A percentile compares a stretch with the other conserved stretches of the same genome.
Evolutionary conservation across 2,329 filamentous ascomycete genomes (phyloP).

Genomic region (Plectosphaerella cucumerina): DNA sequence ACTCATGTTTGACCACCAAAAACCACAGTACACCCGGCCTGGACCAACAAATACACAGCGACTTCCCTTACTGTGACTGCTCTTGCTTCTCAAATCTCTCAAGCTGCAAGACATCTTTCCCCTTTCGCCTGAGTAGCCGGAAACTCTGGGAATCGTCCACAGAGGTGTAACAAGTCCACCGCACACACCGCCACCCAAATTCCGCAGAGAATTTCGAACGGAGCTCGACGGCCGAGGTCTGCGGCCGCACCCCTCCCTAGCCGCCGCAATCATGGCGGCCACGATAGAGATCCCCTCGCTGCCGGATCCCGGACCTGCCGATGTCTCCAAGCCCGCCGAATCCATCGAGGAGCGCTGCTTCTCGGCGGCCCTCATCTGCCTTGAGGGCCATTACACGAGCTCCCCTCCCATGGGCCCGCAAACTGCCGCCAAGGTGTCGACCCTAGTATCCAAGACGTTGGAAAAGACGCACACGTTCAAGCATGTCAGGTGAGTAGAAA

Average conservation of each 20-base stretch:
- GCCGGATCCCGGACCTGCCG: conserved; percentile 9
- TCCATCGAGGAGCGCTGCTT: conserved; percentile 63
- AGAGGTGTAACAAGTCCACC: neutral
- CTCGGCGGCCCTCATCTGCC: conserved; percentile 54
- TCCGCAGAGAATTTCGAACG: too few species aligned
- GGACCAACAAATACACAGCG: too few species aligned
- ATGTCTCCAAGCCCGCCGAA: conserved; percentile 29
- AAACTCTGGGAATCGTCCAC: neutral
- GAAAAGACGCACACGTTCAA: conserved; percentile 61
- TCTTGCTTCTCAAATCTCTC: too few species aligned
- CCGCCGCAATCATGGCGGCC: conserved; percentile 8
- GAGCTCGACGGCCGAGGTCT: too few species aligned
- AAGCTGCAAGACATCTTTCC: too few species aligned
- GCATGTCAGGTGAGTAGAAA: conserved; percentile 49
- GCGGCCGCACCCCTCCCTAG: too few species aligned
- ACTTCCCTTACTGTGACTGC: too few species aligned
- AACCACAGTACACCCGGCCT: neutral
- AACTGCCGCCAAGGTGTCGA: conserved; percentile 49
- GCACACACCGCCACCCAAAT: neutral
- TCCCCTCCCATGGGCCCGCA: conserved; percentile 53
- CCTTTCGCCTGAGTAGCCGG: neutral
- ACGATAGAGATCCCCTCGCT: conserved; percentile 8
- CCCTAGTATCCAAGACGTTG: conserved; percentile 56
- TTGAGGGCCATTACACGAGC: conserved; percentile 58
- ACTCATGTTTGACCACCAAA: too few species aligned